These are phyloP conservation scores for Allium cepa DNA, from an alignment of 106 monocot genomes.

Conservation along the genomic window DNA sequence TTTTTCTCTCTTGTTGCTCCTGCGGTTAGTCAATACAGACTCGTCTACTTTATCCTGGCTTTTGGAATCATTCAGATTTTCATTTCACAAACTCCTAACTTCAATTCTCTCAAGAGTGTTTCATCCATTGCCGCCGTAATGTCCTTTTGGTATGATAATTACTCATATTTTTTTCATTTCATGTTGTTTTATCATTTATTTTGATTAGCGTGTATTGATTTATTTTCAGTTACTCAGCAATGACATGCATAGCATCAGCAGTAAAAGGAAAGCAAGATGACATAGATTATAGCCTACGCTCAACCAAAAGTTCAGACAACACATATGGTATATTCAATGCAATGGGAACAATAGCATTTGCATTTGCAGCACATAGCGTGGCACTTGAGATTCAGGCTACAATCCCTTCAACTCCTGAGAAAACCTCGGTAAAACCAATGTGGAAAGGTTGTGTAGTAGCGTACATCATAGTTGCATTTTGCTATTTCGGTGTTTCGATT, in stretches of 20 bases:
- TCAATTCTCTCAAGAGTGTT: conserved; percentile 4
- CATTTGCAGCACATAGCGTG: conserved; percentile 26
- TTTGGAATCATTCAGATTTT: conserved; percentile 2
- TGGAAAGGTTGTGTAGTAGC: conserved; percentile 15
- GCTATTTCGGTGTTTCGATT: conserved; percentile 18
- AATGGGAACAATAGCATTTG: conserved; percentile 19
- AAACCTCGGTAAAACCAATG: conserved; percentile 23
- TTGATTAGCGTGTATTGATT: background rate
- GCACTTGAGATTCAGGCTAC: conserved; percentile 29
- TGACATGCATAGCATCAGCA: background rate
- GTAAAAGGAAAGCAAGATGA: background rate
- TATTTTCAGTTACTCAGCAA: conserved; percentile 5
- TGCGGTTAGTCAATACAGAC: background rate
- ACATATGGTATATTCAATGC: conserved; percentile 13
- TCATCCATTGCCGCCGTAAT: conserved; percentile 3
- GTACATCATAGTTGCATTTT: conserved; percentile 13
- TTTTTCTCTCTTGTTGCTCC: conserved; percentile 1
- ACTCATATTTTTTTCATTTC: too few relatives aligned
- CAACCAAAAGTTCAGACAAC: background rate
- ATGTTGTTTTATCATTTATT: too few relatives aligned
- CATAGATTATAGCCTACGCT: conserved; percentile 1
- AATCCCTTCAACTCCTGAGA: conserved; percentile 25
- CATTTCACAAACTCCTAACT: conserved; percentile 8
- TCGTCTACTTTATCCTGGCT: background rate
- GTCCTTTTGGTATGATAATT: background rate